Evolutionary conservation across 169 alveolate species (phyloP), one percentile per base, ranked within the genome.

Genomic region (Eimeria falciformis): DNA sequence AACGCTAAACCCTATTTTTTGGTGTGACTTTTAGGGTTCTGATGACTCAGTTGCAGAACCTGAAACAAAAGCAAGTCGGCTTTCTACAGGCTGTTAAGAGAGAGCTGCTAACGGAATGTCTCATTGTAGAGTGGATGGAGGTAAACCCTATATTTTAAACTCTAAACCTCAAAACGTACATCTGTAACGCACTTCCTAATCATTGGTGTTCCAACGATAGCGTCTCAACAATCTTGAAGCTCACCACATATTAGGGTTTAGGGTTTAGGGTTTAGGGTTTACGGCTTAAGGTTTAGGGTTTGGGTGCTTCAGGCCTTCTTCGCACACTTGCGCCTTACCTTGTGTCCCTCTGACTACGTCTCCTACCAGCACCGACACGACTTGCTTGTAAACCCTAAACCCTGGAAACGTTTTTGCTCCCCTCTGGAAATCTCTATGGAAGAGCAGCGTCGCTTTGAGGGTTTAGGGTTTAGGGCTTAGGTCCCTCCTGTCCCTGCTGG

Each of bases 41-140:
- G 40, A 33, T 90, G 33, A 85, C 55, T 46, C 97, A 96, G 93
- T 94, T 97, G 71, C 92, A 87, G 50, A 81, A 77, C 37, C 87
- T 97, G 92, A 95, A 96, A 82, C 92, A 94, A 65, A 92, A 95
- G 83, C 96, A 97, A 73, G 77, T 96, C 62, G 91, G 94, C 47
- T 97, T 95, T 88, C 79, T 97, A 40, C 95, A 94, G 94, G 96
- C 98, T 23, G 91, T 97, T 50, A 94, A 95, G 92, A 94, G 98
- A 33, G 96, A 97, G 29, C 96, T 96, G 17, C 93, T 96, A 58
- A 96, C 96, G 55, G 98, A 97, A 91, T 43, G 96, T 66, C 89
- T 96, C 27, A 90, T 96, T 75, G 95, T 97, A 43, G 97, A 97
- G 62, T 97, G 98, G 98, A 94, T 96, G 94, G 98, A 97, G 93